Conservation (phyloP, 2,329 filamentous ascomycete genomes). For the Phyllachora maydis region DNA sequence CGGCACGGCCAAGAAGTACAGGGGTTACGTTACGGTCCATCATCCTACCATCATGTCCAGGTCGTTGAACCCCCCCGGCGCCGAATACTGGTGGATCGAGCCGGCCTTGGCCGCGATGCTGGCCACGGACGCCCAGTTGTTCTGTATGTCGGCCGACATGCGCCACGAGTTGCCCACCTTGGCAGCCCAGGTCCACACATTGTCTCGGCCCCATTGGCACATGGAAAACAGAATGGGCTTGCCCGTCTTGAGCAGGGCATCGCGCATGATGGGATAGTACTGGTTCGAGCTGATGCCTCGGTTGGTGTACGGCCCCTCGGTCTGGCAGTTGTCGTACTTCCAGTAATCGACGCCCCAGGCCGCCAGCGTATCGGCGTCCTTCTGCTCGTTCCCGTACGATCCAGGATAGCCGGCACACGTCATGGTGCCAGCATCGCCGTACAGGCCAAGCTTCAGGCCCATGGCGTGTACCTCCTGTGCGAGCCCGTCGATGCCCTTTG, state of each 20-base stretch:
- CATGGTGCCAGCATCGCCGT: constrained; percentile 22
- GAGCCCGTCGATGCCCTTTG: constrained; percentile 31
- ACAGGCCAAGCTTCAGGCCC: constrained; percentile 43
- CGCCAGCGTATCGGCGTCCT: constrained; percentile 36
- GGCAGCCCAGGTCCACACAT: constrained; percentile 27
- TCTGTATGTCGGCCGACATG: constrained; percentile 19
- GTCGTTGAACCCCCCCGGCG: constrained; percentile 6
- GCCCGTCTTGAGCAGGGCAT: constrained; percentile 21
- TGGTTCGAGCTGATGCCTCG: neutral
- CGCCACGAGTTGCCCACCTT: constrained; percentile 20
- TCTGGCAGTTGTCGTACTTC: constrained; percentile 35
- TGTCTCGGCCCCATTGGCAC: constrained; percentile 30
- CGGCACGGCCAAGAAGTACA: neutral
- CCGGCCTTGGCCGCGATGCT: constrained; percentile 4
- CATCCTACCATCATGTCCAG: constrained; percentile 6
- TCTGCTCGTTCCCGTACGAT: constrained; percentile 30
- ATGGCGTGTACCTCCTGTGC: constrained; percentile 31
- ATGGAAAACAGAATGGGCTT: constrained; percentile 27
- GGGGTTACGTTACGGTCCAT: too few relatives aligned
- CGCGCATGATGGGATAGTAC: constrained; percentile 20
- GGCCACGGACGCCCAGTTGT: constrained; percentile 5
- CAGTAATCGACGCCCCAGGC: constrained; percentile 38
- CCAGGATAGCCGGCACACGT: constrained; percentile 37
- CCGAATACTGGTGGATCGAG: constrained; percentile 4
- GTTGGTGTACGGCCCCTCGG: constrained; percentile 14